Evolutionary conservation across 148 eudicot species (phyloP).

Genomic region (Diospyros lotus): DNA sequence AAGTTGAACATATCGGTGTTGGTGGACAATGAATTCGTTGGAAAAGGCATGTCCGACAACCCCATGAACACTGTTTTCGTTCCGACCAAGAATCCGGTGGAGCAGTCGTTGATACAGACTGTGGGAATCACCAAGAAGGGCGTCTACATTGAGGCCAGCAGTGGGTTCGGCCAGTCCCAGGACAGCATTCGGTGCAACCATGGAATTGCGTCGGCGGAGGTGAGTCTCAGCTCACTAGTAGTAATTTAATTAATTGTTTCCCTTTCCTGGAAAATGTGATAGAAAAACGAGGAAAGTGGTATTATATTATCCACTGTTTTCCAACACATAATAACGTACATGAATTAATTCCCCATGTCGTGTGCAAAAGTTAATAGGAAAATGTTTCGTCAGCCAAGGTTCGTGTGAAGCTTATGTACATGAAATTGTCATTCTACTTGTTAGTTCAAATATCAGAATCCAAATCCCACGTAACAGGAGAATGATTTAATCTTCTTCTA

Average conservation of each 20-base stretch:
- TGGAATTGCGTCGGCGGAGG: conserved; percentile 92
- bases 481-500: no score
- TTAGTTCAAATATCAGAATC: no score
- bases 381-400: no score
- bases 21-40: conserved; percentile 63
- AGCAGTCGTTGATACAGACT: conserved; percentile 72
- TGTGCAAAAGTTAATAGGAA: no score
- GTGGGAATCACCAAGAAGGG: conserved; percentile 88
- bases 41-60: conserved; percentile 76
- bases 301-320: no score
- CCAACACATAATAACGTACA: no score
- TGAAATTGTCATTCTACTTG: no score
- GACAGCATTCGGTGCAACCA: conserved; percentile 71
- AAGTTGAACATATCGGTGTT: conserved; percentile 64
- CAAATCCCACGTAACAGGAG: no score
- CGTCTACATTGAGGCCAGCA: conserved; percentile 85
- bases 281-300: no score
- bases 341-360: no score
- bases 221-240: conserved; percentile 15
- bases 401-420: no score
- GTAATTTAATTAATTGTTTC: background rate
- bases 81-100: conserved; percentile 45
- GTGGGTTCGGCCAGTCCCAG: conserved; percentile 71
- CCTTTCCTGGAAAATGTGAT: no score
- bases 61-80: conserved; percentile 71